Evolutionary conservation across 768 basidiomycete species (phyloP).

Genomic region (Rhodotorula taiwanensis): DNA sequence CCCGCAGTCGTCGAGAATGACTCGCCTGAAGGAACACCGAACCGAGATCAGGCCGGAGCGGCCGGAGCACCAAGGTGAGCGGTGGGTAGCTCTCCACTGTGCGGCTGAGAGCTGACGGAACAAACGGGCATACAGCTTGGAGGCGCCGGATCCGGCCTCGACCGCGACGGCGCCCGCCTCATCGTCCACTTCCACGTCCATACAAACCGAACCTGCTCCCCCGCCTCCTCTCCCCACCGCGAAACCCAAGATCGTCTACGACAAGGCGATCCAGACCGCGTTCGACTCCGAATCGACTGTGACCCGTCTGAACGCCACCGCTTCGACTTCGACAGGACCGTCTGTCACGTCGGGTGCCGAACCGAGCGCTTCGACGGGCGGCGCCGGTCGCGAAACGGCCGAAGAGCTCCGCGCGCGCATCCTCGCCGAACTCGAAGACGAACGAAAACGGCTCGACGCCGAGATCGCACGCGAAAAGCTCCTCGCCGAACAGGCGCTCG

Average conservation of each 20-base stretch:
- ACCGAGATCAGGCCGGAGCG: too few species aligned
- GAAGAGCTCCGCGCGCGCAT: constrained; percentile 70
- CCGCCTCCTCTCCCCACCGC: constrained; percentile 1
- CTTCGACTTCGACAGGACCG: too few species aligned
- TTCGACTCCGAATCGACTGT: too few species aligned
- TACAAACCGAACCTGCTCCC: neutral
- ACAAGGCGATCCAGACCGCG: constrained; percentile 41
- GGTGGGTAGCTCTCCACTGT: too few species aligned
- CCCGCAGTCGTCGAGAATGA: neutral
- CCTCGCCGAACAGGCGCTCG: constrained; percentile 75
- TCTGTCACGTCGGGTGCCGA: constrained; percentile 5
- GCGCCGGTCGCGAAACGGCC: constrained; percentile 76
- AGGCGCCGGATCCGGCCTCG: too few species aligned
- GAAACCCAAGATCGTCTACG: constrained; percentile 34
- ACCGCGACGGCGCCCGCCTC: neutral
- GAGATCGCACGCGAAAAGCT: constrained; percentile 76
- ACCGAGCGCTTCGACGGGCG: constrained; percentile 60
- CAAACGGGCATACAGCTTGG: too few species aligned
- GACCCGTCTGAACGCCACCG: constrained; percentile 14
- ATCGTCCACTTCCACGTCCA: constrained; percentile 7
- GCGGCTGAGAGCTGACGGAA: too few species aligned
- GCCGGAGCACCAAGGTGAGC: too few species aligned
- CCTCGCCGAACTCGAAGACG: constrained; percentile 61
- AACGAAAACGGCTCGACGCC: constrained; percentile 60
- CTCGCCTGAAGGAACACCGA: too few species aligned